Evolutionary conservation across 306 rosid species (phyloP).

Genomic region (Quercus agrifolia): DNA sequence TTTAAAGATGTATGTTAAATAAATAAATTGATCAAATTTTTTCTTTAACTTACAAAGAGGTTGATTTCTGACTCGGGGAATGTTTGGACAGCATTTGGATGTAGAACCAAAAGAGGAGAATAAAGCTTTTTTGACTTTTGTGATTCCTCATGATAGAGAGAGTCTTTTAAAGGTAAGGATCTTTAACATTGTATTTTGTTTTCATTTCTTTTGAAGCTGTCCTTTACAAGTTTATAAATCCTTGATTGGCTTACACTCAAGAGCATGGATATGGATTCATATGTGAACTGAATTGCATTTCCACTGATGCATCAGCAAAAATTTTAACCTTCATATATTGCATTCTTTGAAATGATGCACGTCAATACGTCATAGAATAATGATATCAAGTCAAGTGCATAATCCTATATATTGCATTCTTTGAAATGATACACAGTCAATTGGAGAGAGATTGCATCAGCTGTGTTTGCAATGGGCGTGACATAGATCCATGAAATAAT

Average conservation of each 20-base stretch:
- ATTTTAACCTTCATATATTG: no score
- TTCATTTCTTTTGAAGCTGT: not conserved
- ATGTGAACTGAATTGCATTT: not conserved
- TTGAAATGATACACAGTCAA: not conserved
- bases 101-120: constrained; percentile 77
- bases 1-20: constrained; percentile 60
- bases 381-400: not conserved
- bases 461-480: not conserved
- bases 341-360: no score
- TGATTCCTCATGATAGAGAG: constrained; percentile 82
- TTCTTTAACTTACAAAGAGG: not conserved
- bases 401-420: not conserved
- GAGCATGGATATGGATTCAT: not conserved
- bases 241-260: no score
- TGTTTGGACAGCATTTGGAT: constrained; percentile 60
- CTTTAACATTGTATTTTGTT: not conserved
- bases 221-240: not conserved
- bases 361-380: not conserved
- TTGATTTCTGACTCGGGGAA: constrained; percentile 30
- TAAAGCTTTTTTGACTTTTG: constrained; percentile 53
- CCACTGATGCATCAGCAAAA: not conserved
- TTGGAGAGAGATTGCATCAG: not conserved
- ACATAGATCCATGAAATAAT: no score
- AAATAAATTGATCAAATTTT: constrained; percentile 11
- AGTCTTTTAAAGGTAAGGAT: constrained; percentile 41